Conservation (phyloP, 352 stramenopile genomes). For the Plasmopara halstedii region DNA sequence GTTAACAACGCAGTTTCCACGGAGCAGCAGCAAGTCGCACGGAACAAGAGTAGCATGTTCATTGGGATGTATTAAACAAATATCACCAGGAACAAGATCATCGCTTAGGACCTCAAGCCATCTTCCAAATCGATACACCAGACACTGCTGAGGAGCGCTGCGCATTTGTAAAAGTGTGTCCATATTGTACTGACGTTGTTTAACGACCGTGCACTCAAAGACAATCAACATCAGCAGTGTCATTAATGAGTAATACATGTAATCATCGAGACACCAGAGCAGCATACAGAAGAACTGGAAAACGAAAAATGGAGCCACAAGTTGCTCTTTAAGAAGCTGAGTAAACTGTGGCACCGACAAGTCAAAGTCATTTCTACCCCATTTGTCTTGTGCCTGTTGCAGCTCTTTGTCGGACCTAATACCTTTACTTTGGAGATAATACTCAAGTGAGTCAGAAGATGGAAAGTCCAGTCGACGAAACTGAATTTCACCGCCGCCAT, state of each 20-base stretch:
- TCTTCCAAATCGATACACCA: conserved; percentile 82
- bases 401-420: conserved; percentile 32
- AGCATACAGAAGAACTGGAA: conserved; percentile 99
- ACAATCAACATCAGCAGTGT: conserved; percentile 97
- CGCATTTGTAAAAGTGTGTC: conserved; percentile 92
- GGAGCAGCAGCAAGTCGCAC: conserved; percentile 94
- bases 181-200: conserved; percentile 93
- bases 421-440: conserved; percentile 51
- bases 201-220: conserved; percentile 96
- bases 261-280: conserved; percentile 99
- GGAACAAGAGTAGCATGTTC: conserved; percentile 79
- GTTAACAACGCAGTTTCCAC: conserved; percentile 95
- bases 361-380: conserved; percentile 89
- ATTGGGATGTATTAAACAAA: conserved; percentile 88
- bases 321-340: conserved; percentile 95
- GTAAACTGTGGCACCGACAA: conserved; percentile 92
- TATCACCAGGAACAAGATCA: conserved; percentile 87
- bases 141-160: conserved; percentile 74
- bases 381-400: conserved; percentile 39
- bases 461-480: conserved; percentile 74
- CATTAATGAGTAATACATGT: conserved; percentile 99
- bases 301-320: conserved; percentile 97
- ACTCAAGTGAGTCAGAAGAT: conserved; percentile 37
- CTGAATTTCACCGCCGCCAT: conserved; percentile 33
- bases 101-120: conserved; percentile 83